These are phyloP conservation scores for Mortierella sp. DNA, from an alignment of 371 early-diverging fungal genomes.

Conservation along the genomic window DNA sequence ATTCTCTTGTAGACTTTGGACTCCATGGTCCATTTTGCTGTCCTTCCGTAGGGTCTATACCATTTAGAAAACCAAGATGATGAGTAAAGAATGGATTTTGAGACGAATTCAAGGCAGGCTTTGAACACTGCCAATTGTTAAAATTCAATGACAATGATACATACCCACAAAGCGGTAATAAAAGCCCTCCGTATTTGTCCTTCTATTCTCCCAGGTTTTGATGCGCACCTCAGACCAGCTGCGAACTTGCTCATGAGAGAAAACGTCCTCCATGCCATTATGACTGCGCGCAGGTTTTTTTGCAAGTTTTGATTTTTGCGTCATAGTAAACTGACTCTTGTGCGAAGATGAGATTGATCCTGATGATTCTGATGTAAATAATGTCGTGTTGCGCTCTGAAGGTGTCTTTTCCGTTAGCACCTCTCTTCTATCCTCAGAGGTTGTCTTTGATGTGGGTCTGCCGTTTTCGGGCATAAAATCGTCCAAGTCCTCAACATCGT, in stretches of 20 bases:
- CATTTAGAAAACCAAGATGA: background rate
- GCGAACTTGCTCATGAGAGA: constrained; percentile 64
- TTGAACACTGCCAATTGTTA: background rate
- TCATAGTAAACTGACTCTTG: constrained; percentile 13
- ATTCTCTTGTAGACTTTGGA: constrained; percentile 60
- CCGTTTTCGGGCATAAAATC: constrained; percentile 26
- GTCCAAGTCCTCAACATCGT: constrained; percentile 30
- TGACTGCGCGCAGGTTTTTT: constrained; percentile 38
- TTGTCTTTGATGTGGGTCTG: constrained; percentile 4
- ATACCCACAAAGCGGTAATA: constrained; percentile 81
- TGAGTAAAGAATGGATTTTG: background rate
- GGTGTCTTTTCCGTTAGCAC: background rate
- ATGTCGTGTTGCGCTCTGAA: background rate
- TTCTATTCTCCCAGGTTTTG: constrained; percentile 70
- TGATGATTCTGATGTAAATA: background rate
- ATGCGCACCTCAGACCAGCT: constrained; percentile 71
- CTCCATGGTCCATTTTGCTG: constrained; percentile 71
- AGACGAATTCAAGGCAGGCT: background rate
- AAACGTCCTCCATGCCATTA: constrained; percentile 65
- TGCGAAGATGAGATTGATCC: background rate
- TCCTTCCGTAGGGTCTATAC: constrained; percentile 65
- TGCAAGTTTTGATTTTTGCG: constrained; percentile 13
- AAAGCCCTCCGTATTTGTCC: constrained; percentile 68
- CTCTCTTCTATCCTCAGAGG: background rate
- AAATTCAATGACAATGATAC: background rate